Evolutionary conservation across 2,329 filamentous ascomycete genomes (phyloP), one percentile per base, ranked within the genome.

Genomic region (Sarocladium oryzae): DNA sequence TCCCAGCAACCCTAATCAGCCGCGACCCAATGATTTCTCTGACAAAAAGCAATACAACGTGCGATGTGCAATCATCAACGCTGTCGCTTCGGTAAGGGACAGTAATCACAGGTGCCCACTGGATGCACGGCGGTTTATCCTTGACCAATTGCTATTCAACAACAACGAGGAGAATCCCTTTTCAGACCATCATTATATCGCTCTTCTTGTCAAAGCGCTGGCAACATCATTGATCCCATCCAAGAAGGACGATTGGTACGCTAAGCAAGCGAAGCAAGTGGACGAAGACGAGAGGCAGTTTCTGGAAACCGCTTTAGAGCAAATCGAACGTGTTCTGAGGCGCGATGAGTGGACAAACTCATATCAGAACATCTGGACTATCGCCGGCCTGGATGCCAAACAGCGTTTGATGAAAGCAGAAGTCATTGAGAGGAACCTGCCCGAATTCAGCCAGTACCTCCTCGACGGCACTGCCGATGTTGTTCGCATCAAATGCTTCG

Each of bases 111-210:
- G 82, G 60, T 91, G 90, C 51, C 91, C 92, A 0, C 75, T 85
- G 61, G 76, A 84, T 50, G 89, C 89, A 4, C 88, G 91, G 52
- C 79, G 81, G 35, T 95, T 96, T 65, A 80, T 99, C 45, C 79
- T 95, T 20, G 90, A 96, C 58, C 88, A 95, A 63, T 74, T 99
- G 30, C 85, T 88, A 46, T 92, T 90, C 71, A 99, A 99, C 63
- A 91, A 99, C 68, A 99, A 99, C 63, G 85, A 87, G 2, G 86
- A 88, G 54, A 99, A 99, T 60, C 70, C 85, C 48, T 95, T 82
- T 62, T 96, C 91, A 4, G 95, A 99, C 61, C 86, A 91, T 55
- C 84, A 88, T 60, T 99, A 96, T 63, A 82, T 99, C 51, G 84
- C 89, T 7, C 86, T 79, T 20, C 75, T 99, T 21, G 86, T 51